Base-by-base conservation (phyloP, 257 asterid genomes). In the Schizonepeta tenuifolia region DNA sequence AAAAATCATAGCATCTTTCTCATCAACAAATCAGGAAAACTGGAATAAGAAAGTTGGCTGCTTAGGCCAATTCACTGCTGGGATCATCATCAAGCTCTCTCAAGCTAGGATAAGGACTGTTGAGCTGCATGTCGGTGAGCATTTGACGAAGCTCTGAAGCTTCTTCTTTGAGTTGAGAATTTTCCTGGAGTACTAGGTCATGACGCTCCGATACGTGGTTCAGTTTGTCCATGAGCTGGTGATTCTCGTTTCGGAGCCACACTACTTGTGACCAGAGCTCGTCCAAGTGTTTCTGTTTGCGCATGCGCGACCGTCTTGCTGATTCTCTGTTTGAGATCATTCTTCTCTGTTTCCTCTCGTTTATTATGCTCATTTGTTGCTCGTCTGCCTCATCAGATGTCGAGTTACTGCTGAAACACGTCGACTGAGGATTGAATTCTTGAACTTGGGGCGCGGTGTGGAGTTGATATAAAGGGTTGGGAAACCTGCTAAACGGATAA, bases 321-420 rank as follows among this genome's bases (percentile, higher is more conserved):
- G 98, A 93, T 67, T 93, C 97, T 49, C 97, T 67, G 79, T 93
- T 93, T 1, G 98, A 93, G 22, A 93, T 89, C 97, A 90, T 93
- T 68, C 98, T 78, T 26, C 97, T 82, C 67, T 89, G 90, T 75
- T 90, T 93, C 76, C 98, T 86, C 78, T 90, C 98, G 10, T 87
- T 85, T 69, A 88, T 87, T 51, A 89, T 81, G 80, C 87, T 89
- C 7, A 81, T 24, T 28, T 85, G 87, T 43, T 90, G 92, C 35
- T 90, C 98, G 44, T 90, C 97, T 3, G 95, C 96, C 67, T 88
- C 97, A 36, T 88, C 96, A 3, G 98, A 90, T n/a, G 96, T 93
- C 7, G 98, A 90, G 76, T 87, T 90, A 49, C 87, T 87, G 90
- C 95, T 92, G 79, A 92, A 86, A 67, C 75, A 78, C 26, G 95